These are phyloP conservation scores for Dichotomopilus funicola DNA, from an alignment of 2,329 filamentous ascomycete species.

Conservation along the genomic window DNA sequence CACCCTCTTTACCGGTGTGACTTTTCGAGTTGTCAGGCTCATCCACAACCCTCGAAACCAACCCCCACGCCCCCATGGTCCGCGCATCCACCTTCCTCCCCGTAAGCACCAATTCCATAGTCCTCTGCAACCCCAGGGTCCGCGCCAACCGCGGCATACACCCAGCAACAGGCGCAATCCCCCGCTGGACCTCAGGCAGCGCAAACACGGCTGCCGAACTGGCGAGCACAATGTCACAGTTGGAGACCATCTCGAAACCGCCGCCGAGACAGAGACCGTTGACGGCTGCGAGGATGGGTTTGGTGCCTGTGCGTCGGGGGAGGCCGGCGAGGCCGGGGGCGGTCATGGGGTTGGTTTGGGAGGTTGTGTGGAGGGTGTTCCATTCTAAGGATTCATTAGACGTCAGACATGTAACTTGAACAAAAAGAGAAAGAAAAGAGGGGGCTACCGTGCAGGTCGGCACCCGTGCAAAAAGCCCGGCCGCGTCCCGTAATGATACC, in stretches of 20 bases:
- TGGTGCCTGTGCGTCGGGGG: slow-evolving; percentile 58
- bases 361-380: slow-evolving; percentile 38
- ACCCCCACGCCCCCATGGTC: slow-evolving; percentile 57
- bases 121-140: slow-evolving; percentile 61
- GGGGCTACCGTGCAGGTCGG: slow-evolving; percentile 46
- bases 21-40: too few species aligned
- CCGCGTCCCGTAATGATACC: slow-evolving; percentile 57
- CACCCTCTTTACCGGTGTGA: slow-evolving; percentile 4
- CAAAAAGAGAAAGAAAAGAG: background rate
- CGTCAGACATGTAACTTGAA: background rate
- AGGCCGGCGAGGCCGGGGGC: slow-evolving; percentile 55
- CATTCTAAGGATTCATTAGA: slow-evolving; percentile 38
- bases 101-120: slow-evolving; percentile 65
- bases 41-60: slow-evolving; percentile 63
- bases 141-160: slow-evolving; percentile 60
- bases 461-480: slow-evolving; percentile 58
- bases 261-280: slow-evolving; percentile 67
- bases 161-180: slow-evolving; percentile 65
- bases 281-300: slow-evolving; percentile 71
- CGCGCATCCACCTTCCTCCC: slow-evolving; percentile 53
- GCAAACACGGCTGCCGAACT: slow-evolving; percentile 52
- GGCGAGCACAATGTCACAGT: slow-evolving; percentile 63
- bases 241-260: slow-evolving; percentile 66
- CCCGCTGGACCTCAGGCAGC: slow-evolving; percentile 63
- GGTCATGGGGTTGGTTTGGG: slow-evolving; percentile 29